Percentiles rank a stretch among this genome's conserved stretches.
These are phyloP conservation scores for Lithospermum erythrorhizon DNA, from an alignment of 257 asterid species.

Conservation along the genomic window DNA sequence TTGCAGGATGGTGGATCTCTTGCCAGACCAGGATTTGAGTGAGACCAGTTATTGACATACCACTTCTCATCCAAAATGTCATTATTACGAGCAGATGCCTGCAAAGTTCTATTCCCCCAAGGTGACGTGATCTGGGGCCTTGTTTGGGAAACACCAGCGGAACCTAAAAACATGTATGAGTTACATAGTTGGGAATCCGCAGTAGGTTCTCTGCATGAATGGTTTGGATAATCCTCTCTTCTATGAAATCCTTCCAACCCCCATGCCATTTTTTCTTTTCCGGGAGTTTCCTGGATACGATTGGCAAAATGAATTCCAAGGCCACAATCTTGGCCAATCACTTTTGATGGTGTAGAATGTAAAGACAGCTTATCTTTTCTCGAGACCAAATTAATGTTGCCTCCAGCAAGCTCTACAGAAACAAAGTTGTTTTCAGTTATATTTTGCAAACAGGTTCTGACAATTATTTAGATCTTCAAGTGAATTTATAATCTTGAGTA, in stretches of 20 bases:
- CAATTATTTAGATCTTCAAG: conserved; percentile 27
- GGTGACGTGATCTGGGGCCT: conserved; percentile 46
- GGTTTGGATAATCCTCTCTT: conserved; percentile 22
- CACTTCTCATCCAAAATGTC: conserved; percentile 40
- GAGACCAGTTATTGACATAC: conserved; percentile 27
- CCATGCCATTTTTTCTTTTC: conserved; percentile 24
- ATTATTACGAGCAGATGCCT: conserved; percentile 24
- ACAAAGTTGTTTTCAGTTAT: conserved; percentile 3
- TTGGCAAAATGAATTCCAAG: conserved; percentile 29
- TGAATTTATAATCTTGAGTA: conserved; percentile 20
- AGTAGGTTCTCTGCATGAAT: conserved; percentile 33
- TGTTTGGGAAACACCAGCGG: conserved; percentile 32
- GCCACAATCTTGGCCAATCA: conserved; percentile 33
- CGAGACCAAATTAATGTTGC: conserved; percentile 4
- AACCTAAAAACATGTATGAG: conserved; percentile 31
- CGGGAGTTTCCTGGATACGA: conserved; percentile 28
- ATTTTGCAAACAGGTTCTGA: conserved; percentile 33
- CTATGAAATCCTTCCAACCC: conserved; percentile 30
- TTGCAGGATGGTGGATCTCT: conserved; percentile 19
- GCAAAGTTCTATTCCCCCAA: conserved; percentile 42
- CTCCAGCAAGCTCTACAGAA: not conserved
- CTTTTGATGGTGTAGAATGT: conserved; percentile 27
- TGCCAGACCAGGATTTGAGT: conserved; percentile 22
- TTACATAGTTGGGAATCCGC: conserved; percentile 39
- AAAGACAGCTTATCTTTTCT: conserved; percentile 34